Evolutionary conservation across 2,329 filamentous ascomycete genomes (phyloP), one percentile per base, ranked within the genome.

Genomic region (Venturia pyrina): DNA sequence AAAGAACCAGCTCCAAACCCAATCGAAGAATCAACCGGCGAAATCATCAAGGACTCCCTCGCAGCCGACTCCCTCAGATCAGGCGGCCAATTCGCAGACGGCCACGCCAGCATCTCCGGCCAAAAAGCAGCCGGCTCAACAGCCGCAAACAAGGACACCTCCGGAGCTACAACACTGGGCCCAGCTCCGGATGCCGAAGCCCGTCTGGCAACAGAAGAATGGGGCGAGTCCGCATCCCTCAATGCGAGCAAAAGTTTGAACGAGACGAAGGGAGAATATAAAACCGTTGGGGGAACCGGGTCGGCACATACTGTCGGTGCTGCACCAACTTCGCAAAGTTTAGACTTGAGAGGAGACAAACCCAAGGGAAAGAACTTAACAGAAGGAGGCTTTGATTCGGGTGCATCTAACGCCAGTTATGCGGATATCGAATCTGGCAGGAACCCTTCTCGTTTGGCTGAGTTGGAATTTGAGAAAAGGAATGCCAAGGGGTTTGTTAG

Each of bases 41-140:
- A 80, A 34, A 82, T 93, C 1, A 78, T 83, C 57, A 79, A 82
- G 17, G 89, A 89, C 76, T 93, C 89, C 7, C 85, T 96, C 5
- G 91, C 91, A 13, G 88, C 86, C 67, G 87, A 93, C 72, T 95
- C 90, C 0, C 77, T 85, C 67, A 78, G 80, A 60, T 28, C 65
- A n/a, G 70, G 78, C 28, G 82, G 82, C 66, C 89, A 89, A 69
- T 78, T 75, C 15, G 91, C 90, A 71, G 89, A 90, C 76, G 78
- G 80, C 32, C 79, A 82, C 68, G 80, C 81, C 21, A 78, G 80
- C 50, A 79, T 80, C 6, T 77, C 78, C 41, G 73, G 76, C 17
- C 82, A 86, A 62, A 77, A 78, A 10, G 82, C 83, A 53, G 70
- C 71, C n/a, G 79, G 81, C 60, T 84, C 80, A 43, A 87, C 81